Evolutionary conservation across 2,329 filamentous ascomycete genomes (phyloP).

Genomic region (Colletotrichum camelliae): DNA sequence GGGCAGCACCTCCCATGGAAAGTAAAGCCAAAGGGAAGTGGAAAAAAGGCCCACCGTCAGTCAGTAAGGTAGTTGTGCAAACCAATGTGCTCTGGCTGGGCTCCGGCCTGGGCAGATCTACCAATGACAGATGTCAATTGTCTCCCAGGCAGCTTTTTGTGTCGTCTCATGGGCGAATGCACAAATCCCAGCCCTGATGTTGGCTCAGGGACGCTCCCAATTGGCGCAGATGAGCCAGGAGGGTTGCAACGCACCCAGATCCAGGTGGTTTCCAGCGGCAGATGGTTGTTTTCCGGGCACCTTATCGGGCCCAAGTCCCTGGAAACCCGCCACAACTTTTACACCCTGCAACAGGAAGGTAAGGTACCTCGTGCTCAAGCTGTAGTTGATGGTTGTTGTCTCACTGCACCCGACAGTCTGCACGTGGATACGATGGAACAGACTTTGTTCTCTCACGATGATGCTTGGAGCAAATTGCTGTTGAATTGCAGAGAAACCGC

Average conservation of each 20-base stretch:
- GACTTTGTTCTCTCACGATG: not conserved
- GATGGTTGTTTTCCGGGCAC: not conserved
- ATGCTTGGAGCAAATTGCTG: not conserved
- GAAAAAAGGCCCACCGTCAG: not conserved
- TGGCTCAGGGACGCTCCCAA: not conserved
- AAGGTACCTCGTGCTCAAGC: not conserved
- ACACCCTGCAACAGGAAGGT: not conserved
- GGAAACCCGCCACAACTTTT: not conserved
- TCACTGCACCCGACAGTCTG: not conserved
- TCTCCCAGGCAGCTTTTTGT: not conserved
- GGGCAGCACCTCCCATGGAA: not conserved
- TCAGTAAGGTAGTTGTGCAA: not conserved
- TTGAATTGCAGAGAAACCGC: not conserved
- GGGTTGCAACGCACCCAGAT: not conserved
- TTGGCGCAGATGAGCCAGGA: not conserved
- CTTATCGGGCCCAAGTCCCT: not conserved
- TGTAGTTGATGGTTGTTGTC: not conserved
- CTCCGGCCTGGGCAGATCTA: not conserved
- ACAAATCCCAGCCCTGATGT: not conserved
- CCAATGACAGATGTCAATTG: not conserved
- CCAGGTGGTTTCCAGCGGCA: not conserved
- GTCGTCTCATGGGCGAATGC: not conserved
- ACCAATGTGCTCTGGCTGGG: not conserved
- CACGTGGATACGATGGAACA: not conserved
- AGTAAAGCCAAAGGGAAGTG: not conserved